A percentile compares a stretch with the other conserved stretches of the same genome.
Evolutionary conservation across 225 moss, liverwort and hornwort genomes (phyloP).

Genomic region (Climacium dendroides): DNA sequence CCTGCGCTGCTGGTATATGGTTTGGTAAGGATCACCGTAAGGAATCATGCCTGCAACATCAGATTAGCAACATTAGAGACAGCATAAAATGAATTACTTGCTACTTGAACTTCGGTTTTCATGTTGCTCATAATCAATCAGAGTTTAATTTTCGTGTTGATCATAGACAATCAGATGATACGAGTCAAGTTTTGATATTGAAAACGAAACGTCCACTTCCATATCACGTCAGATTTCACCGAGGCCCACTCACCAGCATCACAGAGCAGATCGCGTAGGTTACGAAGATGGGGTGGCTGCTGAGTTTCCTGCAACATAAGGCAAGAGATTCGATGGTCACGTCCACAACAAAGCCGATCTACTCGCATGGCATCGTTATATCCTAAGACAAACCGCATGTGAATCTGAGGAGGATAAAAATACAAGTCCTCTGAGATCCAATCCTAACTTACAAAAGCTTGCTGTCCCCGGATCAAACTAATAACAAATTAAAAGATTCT

Average conservation of each 20-base stretch:
- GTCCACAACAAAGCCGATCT: not conserved
- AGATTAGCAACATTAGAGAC: not conserved
- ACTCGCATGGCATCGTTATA: not conserved
- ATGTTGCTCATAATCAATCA: not conserved
- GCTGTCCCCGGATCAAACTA: not conserved
- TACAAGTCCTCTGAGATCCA: not conserved
- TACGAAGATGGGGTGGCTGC: slow-evolving; percentile 79
- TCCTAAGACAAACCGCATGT: not conserved
- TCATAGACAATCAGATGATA: not conserved
- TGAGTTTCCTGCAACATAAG: slow-evolving; percentile 71
- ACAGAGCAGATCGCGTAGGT: slow-evolving; percentile 85
- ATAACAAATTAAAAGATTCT: not conserved
- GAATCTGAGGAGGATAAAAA: not conserved
- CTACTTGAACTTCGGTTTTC: not conserved
- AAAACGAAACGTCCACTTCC: not conserved
- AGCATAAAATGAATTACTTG: not conserved
- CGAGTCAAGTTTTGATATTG: not conserved
- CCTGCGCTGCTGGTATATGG: slow-evolving; percentile 83
- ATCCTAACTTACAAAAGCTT: not conserved
- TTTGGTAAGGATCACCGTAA: slow-evolving; percentile 90
- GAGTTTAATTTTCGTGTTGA: not conserved
- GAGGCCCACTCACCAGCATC: slow-evolving; percentile 58
- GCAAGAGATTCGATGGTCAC: not conserved
- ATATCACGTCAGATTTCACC: not conserved
- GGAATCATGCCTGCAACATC: slow-evolving; percentile 81